A percentile compares a stretch with the other conserved stretches of the same genome.
phyloP scores from a whole-genome alignment of 495 filamentous ascomycete genomes.

The Penicillium pulvis region DNA sequence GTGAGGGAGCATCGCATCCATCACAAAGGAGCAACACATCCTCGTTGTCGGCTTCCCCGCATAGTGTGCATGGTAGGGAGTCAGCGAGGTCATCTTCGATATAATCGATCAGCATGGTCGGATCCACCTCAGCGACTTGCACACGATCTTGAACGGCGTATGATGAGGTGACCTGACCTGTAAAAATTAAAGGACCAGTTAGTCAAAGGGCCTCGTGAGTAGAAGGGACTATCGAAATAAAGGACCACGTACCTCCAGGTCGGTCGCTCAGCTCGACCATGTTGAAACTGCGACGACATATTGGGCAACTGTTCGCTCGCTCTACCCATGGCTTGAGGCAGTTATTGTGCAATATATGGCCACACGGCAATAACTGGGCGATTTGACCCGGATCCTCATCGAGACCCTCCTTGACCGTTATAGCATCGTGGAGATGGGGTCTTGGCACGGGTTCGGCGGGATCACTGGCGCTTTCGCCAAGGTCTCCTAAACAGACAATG shows the following conservation, averaged over 20 bases:
- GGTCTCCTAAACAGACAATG: constrained; percentile 93
- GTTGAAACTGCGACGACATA: constrained; percentile 91
- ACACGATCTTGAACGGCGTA: constrained; percentile 87
- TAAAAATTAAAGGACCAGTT: constrained; percentile 1
- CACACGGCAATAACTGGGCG: constrained; percentile 72
- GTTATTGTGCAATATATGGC: constrained; percentile 86
- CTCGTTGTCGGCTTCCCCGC: constrained; percentile 72
- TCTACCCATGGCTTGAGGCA: constrained; percentile 93
- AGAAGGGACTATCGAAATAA: constrained; percentile 7
- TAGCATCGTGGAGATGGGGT: constrained; percentile 41
- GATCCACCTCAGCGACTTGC: constrained; percentile 87
- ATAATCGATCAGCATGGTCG: constrained; percentile 73
- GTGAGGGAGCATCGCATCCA: constrained; percentile 79
- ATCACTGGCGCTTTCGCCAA: constrained; percentile 64
- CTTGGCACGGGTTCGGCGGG: constrained; percentile 50
- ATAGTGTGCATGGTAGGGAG: constrained; percentile 75
- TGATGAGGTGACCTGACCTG: constrained; percentile 74
- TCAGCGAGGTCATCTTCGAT: constrained; percentile 65
- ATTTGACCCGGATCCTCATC: constrained; percentile 53
- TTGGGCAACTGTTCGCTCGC: constrained; percentile 95
- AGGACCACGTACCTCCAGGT: constrained; percentile 66
- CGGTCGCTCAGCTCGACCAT: constrained; percentile 78
- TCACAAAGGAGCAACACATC: constrained; percentile 84
- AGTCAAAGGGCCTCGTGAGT: not conserved
- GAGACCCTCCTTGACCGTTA: constrained; percentile 36